Base-by-base conservation (phyloP, 371 early-diverging fungal species). In the Apophysomyces ossiformis region DNA sequence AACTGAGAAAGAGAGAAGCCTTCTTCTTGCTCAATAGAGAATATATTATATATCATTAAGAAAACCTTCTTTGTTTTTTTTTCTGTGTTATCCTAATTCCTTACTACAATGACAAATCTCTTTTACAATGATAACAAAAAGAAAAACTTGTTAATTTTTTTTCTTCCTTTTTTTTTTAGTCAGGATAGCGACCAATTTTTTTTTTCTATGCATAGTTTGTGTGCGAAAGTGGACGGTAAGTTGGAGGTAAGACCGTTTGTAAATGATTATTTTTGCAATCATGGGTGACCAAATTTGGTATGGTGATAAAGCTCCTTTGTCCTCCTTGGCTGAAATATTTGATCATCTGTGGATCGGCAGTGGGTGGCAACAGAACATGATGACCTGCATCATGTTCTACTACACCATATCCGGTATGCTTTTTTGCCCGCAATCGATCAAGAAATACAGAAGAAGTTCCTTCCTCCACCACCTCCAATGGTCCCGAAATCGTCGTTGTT, bases 261-360 rank as follows among this genome's bases (percentile, higher is more conserved):
- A 50, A 50, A 21, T 26, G 32, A 26, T 26, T 26, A 26, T 50
- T 50, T 11, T 50, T 50, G 21, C 54, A 50, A 50, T 50, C 54
- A 26, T 21, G 9, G 16, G 54, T 21, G 3, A 50, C 54, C 8
- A 50, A 26, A 5, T 16, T 50, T 9, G 54, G n/a, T 4, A 50
- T 50, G 21, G 54, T 21, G 21, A 50, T 9, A 26, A 26, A 26
- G 32, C 32, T 26, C 21, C 16, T 21, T 50, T 50, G n/a, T 7
- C 21, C 54, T 21, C 54, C 54, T 50, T 21, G 18, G 21, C 54
- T 26, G 21, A 50, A 50, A 50, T 50, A 50, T 50, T 50, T 50
- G 9, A 50, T 50, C 54, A 50, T 50, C 21, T 50, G 54, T 8
- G 54, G 54, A 47, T 47, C 47, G 18, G 16, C n/a, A 26, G 32